phyloP scores from a whole-genome alignment of 108 stramenopile genomes.

The Parmales sp. region DNA sequence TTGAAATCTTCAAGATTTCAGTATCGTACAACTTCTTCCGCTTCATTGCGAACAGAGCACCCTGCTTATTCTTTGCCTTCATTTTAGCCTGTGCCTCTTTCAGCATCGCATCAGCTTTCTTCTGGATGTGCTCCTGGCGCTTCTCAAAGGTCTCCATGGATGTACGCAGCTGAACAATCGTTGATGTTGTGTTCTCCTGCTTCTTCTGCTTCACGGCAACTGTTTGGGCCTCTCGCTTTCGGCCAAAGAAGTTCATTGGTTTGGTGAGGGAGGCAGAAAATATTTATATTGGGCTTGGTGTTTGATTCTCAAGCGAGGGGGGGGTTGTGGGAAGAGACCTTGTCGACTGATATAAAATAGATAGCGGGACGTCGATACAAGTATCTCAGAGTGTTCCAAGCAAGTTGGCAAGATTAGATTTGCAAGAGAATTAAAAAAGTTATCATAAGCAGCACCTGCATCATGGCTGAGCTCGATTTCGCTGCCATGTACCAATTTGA shows the following conservation, averaged over 20 bases:
- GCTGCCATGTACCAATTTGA: too few relatives aligned
- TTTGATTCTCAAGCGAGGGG: too few relatives aligned
- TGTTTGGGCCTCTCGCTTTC: neutral
- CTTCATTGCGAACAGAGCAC: slow-evolving; percentile 89
- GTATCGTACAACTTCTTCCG: slow-evolving; percentile 93
- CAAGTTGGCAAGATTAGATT: too few relatives aligned
- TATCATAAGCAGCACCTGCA: too few relatives aligned
- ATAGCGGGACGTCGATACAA: too few relatives aligned
- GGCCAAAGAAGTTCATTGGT: slow-evolving; percentile 16
- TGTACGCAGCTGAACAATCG: neutral
- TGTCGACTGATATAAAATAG: too few relatives aligned
- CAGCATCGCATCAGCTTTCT: slow-evolving; percentile 68
- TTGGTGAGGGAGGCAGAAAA: too few relatives aligned
- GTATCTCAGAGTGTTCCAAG: too few relatives aligned
- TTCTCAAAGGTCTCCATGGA: slow-evolving; percentile 9
- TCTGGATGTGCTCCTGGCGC: slow-evolving; percentile 58
- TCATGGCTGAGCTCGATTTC: too few relatives aligned
- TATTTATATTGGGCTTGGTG: too few relatives aligned
- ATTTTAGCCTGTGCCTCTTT: slow-evolving; percentile 86
- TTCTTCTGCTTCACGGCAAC: neutral
- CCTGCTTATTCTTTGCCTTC: slow-evolving; percentile 89
- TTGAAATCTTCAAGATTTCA: slow-evolving; percentile 85
- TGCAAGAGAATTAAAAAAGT: too few relatives aligned
- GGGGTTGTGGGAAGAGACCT: too few relatives aligned
- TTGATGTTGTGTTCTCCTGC: neutral